phyloP scores from a whole-genome alignment of 768 basidiomycete species.

The Rhodosporidiobolus sp. region DNA sequence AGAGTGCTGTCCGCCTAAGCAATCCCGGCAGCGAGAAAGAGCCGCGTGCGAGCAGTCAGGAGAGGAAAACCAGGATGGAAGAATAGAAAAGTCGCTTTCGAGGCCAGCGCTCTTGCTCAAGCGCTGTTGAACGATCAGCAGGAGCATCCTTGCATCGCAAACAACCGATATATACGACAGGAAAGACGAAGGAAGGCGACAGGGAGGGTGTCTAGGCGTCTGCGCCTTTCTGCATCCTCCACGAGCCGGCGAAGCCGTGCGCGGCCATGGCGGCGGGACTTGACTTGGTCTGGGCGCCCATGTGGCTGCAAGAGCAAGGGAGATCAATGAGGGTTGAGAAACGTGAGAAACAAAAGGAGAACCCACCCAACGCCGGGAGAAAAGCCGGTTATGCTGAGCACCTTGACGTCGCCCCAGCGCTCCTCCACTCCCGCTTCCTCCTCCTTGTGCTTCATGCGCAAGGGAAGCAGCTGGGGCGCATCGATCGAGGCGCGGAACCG shows the following conservation, averaged over 20 bases:
- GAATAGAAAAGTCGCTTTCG: no score
- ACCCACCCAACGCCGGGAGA: conserved; percentile 46
- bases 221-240: conserved; percentile 38
- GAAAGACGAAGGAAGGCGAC: not conserved
- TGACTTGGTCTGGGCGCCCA: conserved; percentile 39
- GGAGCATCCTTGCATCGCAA: not conserved
- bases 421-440: conserved; percentile 36
- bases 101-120: no score
- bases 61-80: no score
- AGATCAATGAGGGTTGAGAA: no score
- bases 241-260: conserved; percentile 42
- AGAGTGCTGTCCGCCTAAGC: no score
- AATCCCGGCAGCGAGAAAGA: no score
- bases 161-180: not conserved
- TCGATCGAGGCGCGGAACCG: conserved; percentile 2
- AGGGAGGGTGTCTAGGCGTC: not conserved
- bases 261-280: conserved; percentile 46
- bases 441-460: not conserved
- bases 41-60: no score
- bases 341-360: not conserved
- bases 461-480: not conserved
- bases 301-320: conserved; percentile 19
- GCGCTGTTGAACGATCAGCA: no score
- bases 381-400: conserved; percentile 50
- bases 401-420: conserved; percentile 50